phyloP scores from a whole-genome alignment of 2,329 filamentous ascomycete genomes.

The Hirsutella rhossiliensis region DNA sequence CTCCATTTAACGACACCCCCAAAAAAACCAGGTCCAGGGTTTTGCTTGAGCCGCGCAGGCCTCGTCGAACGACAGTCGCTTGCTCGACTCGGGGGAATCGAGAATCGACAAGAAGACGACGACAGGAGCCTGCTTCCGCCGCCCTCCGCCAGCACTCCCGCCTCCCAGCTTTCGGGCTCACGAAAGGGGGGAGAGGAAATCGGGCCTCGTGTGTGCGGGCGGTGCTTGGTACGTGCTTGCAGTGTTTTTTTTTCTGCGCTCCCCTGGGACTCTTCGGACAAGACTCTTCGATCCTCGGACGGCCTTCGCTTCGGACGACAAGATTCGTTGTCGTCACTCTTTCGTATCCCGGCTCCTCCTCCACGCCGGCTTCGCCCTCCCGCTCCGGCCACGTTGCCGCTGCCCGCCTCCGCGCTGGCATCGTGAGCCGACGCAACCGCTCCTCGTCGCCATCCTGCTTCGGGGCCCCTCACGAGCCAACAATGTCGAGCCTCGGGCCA shows the following conservation, averaged over 20 bases:
- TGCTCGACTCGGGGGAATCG: too few species aligned
- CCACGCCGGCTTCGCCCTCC: too few species aligned
- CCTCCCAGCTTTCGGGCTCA: not conserved
- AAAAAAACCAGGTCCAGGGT: conserved; percentile 15
- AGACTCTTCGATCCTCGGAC: not conserved
- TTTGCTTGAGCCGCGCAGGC: conserved; percentile 10
- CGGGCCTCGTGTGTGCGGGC: not conserved
- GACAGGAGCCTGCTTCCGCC: not conserved
- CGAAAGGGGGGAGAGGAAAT: not conserved
- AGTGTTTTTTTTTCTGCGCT: not conserved
- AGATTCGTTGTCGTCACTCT: not conserved
- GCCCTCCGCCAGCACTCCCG: too few species aligned
- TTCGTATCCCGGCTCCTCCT: too few species aligned
- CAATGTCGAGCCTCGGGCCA: conserved; percentile 37
- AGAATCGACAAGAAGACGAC: not conserved
- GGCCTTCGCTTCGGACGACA: not conserved
- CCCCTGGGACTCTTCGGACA: too few species aligned
- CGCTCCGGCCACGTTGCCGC: too few species aligned
- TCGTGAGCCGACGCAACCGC: not conserved
- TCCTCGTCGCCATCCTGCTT: not conserved
- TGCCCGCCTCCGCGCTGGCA: not conserved
- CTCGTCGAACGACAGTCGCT: conserved; percentile 1
- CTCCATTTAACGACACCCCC: conserved; percentile 28
- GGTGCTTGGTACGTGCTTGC: not conserved
- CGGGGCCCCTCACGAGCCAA: conserved; percentile 5